These are phyloP conservation scores for Cystobasidium pallidum DNA, from an alignment of 1,284 basidiomycete genomes.

Conservation along the genomic window DNA sequence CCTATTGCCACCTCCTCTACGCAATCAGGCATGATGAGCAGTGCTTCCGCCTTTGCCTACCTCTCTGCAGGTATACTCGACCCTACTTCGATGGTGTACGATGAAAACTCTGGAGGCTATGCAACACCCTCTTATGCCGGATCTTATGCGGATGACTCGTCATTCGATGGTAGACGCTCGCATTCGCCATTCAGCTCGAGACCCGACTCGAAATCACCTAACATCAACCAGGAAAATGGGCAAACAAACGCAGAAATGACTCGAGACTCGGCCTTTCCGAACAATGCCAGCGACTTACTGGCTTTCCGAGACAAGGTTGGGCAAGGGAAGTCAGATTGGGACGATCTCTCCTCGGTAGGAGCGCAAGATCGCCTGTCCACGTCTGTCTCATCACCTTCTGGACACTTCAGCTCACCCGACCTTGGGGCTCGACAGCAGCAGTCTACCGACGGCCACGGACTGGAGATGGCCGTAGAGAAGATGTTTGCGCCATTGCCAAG, in stretches of 20 bases:
- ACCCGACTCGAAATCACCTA: constrained; percentile 3
- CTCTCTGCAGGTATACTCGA: constrained; percentile 25
- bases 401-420: constrained; percentile 14
- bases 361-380: constrained; percentile 15
- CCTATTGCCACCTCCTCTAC: constrained; percentile 8
- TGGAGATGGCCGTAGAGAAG: constrained; percentile 39
- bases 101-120: constrained; percentile 41
- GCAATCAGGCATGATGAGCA: background rate
- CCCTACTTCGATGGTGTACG: constrained; percentile 42
- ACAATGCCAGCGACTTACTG: constrained; percentile 19
- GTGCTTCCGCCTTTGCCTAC: constrained; percentile 17
- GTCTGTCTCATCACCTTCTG: constrained; percentile 27
- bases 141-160: constrained; percentile 41
- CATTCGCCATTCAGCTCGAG: constrained; percentile 30
- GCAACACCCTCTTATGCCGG: constrained; percentile 41
- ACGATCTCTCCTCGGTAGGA: constrained; percentile 30
- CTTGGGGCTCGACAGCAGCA: constrained; percentile 7
- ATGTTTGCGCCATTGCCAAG: constrained; percentile 41
- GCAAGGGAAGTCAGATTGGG: constrained; percentile 24
- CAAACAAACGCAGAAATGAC: background rate
- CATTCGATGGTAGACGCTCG: constrained; percentile 38
- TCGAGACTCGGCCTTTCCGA: constrained; percentile 18
- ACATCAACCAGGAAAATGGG: background rate
- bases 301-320: constrained; percentile 28
- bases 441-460: constrained; percentile 24